These are phyloP conservation scores for Fusarium gaditjirri DNA, from an alignment of 2,329 filamentous ascomycete genomes.

Conservation along the genomic window DNA sequence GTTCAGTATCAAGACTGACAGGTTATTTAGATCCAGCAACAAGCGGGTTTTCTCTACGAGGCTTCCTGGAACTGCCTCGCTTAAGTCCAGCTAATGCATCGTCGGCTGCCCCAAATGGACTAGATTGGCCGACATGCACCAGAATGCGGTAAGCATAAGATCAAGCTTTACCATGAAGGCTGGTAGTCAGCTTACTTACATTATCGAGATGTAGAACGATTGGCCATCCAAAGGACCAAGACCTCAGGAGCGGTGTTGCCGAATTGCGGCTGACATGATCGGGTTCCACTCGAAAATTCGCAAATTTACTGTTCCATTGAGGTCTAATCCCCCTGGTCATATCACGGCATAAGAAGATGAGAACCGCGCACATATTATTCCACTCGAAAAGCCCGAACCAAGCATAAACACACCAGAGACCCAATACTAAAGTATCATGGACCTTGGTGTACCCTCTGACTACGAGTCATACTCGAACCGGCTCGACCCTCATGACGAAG, in stretches of 20 bases:
- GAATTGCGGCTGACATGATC: background rate
- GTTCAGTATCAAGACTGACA: background rate
- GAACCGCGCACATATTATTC: background rate
- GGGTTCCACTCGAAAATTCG: background rate
- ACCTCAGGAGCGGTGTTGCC: background rate
- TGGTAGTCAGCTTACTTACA: background rate
- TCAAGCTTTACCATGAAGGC: background rate
- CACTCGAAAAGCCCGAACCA: background rate
- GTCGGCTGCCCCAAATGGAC: background rate
- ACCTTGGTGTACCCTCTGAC: background rate
- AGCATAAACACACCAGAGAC: background rate
- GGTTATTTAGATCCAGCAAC: too few relatives aligned
- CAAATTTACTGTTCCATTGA: background rate
- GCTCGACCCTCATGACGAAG: conserved; percentile 10
- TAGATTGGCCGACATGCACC: background rate
- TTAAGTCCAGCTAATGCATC: background rate
- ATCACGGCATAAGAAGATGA: background rate
- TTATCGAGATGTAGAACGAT: background rate
- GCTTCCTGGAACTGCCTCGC: background rate
- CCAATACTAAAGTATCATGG: background rate
- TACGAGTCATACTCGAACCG: conserved; percentile 19
- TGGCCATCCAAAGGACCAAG: background rate
- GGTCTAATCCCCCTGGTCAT: background rate
- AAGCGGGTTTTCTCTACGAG: background rate
- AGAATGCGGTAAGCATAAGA: background rate